phyloP scores from a whole-genome alignment of 805 yeast genomes.

The Saturnispora bothae region DNA sequence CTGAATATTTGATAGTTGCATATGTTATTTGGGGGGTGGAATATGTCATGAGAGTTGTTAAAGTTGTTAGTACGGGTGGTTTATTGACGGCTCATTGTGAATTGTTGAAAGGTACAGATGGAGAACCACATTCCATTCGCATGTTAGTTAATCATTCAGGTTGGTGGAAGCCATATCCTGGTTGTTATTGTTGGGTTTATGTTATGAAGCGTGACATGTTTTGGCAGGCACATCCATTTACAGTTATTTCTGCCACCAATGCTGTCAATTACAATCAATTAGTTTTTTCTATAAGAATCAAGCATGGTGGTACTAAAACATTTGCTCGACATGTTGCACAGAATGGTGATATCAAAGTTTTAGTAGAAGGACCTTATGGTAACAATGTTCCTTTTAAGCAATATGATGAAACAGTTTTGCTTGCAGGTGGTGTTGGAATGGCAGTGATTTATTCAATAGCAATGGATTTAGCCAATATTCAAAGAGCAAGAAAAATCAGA shows the following conservation, averaged over 20 bases:
- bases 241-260: constrained; percentile 34
- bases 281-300: constrained; percentile 37
- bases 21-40: constrained; percentile 66
- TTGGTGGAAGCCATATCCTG: constrained; percentile 47
- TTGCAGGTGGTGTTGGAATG: constrained; percentile 60
- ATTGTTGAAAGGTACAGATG: constrained; percentile 16
- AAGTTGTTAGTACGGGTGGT: constrained; percentile 52
- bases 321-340: constrained; percentile 26
- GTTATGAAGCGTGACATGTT: constrained; percentile 35
- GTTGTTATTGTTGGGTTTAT: constrained; percentile 53
- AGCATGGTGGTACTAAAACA: constrained; percentile 41
- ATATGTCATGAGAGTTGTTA: constrained; percentile 42
- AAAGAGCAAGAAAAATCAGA: constrained; percentile 21
- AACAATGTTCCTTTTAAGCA: constrained; percentile 34
- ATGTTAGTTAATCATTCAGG: constrained; percentile 41
- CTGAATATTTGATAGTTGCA: constrained; percentile 40
- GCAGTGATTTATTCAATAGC: constrained; percentile 46
- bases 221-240: constrained; percentile 65
- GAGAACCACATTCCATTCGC: constrained; percentile 33
- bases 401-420: constrained; percentile 37
- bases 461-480: constrained; percentile 27
- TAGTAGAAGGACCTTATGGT: constrained; percentile 59
- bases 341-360: constrained; percentile 28
- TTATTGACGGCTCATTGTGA: constrained; percentile 39
- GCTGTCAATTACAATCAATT: constrained; percentile 34